Conservation (phyloP, 1,284 basidiomycete genomes). For the Pseudozyma sp. region DNA sequence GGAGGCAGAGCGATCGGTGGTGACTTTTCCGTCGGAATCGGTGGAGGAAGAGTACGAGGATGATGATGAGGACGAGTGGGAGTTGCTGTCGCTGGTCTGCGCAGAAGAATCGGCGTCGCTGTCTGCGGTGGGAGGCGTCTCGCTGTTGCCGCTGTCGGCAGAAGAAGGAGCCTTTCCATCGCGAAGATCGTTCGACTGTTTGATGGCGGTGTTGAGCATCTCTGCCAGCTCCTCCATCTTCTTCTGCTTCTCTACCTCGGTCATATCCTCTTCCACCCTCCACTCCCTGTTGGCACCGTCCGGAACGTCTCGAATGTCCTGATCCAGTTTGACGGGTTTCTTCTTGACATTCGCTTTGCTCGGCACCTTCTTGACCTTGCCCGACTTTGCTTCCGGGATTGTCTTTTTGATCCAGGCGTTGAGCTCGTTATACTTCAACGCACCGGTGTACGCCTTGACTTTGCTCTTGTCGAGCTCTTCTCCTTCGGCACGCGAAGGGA, state of each 20-base stretch:
- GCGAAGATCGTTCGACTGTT: constrained; percentile 26
- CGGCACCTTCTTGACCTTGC: constrained; percentile 34
- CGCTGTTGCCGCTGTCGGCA: constrained; percentile 5
- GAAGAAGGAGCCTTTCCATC: constrained; percentile 7
- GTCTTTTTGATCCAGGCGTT: constrained; percentile 60
- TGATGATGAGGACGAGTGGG: constrained; percentile 33
- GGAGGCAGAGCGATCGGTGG: constrained; percentile 35
- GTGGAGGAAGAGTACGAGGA: constrained; percentile 36
- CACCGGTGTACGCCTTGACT: constrained; percentile 57
- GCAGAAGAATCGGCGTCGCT: constrained; percentile 20
- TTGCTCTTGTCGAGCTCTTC: constrained; percentile 35
- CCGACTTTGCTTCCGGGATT: constrained; percentile 44
- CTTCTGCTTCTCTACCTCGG: constrained; percentile 29
- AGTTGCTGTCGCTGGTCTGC: neutral
- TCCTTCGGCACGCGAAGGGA: constrained; percentile 32
- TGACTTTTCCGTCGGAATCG: constrained; percentile 27
- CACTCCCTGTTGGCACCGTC: constrained; percentile 37
- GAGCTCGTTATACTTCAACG: constrained; percentile 60
- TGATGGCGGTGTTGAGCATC: constrained; percentile 48
- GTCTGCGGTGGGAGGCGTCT: neutral
- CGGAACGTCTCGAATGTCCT: constrained; percentile 29
- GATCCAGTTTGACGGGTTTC: constrained; percentile 35
- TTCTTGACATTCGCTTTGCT: constrained; percentile 32
- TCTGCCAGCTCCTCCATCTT: constrained; percentile 49
- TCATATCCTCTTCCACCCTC: constrained; percentile 47